phyloP scores from a whole-genome alignment of 768 basidiomycete species.

The Pleurotus cornucopiae region DNA sequence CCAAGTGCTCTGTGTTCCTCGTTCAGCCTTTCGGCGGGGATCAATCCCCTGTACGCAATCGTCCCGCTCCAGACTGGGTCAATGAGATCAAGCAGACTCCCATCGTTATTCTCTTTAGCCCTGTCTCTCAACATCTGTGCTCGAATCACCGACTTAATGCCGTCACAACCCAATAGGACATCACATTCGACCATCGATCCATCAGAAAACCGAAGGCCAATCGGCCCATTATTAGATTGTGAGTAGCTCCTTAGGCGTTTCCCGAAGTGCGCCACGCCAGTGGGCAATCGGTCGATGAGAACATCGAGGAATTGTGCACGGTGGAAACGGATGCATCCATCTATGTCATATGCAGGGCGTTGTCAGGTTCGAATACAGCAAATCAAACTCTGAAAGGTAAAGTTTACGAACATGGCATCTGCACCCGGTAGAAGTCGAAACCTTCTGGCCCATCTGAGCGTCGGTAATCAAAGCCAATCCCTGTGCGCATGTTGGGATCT shows the following conservation, averaged over 20 bases:
- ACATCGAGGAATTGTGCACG: slow-evolving; percentile 44
- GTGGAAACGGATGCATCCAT: slow-evolving; percentile 42
- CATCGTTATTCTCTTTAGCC: slow-evolving; percentile 19
- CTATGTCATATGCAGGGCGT: slow-evolving; percentile 13
- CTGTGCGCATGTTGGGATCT: slow-evolving; percentile 16
- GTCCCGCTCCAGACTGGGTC: slow-evolving; percentile 45
- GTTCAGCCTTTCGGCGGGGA: slow-evolving; percentile 27
- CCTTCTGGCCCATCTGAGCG: slow-evolving; percentile 39
- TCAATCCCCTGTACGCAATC: slow-evolving; percentile 41
- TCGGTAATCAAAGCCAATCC: slow-evolving; percentile 41
- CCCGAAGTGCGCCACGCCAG: slow-evolving; percentile 31
- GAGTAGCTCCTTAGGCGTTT: slow-evolving; percentile 28
- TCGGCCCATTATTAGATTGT: slow-evolving; percentile 10
- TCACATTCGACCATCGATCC: slow-evolving; percentile 31
- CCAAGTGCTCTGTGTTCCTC: slow-evolving; percentile 27
- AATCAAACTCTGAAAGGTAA: not conserved
- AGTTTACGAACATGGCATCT: slow-evolving; percentile 33
- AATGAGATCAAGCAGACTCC: slow-evolving; percentile 24
- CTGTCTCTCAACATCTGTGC: slow-evolving; percentile 24
- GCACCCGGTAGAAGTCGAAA: slow-evolving; percentile 32
- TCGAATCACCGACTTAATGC: slow-evolving; percentile 33
- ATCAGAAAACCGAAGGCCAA: slow-evolving; percentile 26
- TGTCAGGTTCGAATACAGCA: not conserved
- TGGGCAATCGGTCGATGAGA: slow-evolving; percentile 29
- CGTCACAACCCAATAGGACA: slow-evolving; percentile 43